A percentile compares a stretch with the other conserved stretches of the same genome.
Evolutionary conservation across 106 monocot species (phyloP).

Genomic region (Platanthera guangdongensis): DNA sequence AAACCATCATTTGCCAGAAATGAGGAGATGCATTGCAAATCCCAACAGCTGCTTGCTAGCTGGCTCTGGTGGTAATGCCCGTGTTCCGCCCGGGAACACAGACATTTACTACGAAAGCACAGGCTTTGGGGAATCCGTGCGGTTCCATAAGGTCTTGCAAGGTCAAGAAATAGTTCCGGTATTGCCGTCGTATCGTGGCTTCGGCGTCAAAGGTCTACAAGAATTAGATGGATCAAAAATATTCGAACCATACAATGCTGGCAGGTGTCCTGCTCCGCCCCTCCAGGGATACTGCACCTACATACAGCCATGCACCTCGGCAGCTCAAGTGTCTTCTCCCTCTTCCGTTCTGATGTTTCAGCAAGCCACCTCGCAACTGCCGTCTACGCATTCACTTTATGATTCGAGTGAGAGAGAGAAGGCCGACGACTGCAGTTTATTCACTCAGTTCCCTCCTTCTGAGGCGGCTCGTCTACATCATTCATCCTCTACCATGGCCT

Average conservation of each 20-base stretch:
- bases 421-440: constrained; percentile 6
- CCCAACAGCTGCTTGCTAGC: constrained; percentile 19
- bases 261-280: constrained; percentile 11
- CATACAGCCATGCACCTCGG: constrained; percentile 12
- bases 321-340: constrained; percentile 54
- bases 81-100: constrained; percentile 31
- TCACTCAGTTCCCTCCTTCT: background rate
- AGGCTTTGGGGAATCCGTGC: constrained; percentile 68
- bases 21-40: constrained; percentile 22
- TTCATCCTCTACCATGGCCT: background rate
- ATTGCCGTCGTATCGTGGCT: constrained; percentile 25
- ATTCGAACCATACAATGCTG: constrained; percentile 3
- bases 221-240: constrained; percentile 13
- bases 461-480: background rate
- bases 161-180: constrained; percentile 92
- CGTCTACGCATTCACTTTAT: constrained; percentile 1
- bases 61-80: constrained; percentile 12
- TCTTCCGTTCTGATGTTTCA: constrained; percentile 76
- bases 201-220: constrained; percentile 1
- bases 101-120: constrained; percentile 41
- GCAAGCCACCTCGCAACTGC: constrained; percentile 19
- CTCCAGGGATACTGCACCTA: constrained; percentile 27
- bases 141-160: constrained; percentile 99
- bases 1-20: constrained; percentile 26
- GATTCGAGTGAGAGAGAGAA: constrained; percentile 2